Percentiles rank a stretch among this genome's conserved stretches.
phyloP scores from a whole-genome alignment of 2,329 filamentous ascomycete genomes.

The Ceratocystiopsis minuta region DNA sequence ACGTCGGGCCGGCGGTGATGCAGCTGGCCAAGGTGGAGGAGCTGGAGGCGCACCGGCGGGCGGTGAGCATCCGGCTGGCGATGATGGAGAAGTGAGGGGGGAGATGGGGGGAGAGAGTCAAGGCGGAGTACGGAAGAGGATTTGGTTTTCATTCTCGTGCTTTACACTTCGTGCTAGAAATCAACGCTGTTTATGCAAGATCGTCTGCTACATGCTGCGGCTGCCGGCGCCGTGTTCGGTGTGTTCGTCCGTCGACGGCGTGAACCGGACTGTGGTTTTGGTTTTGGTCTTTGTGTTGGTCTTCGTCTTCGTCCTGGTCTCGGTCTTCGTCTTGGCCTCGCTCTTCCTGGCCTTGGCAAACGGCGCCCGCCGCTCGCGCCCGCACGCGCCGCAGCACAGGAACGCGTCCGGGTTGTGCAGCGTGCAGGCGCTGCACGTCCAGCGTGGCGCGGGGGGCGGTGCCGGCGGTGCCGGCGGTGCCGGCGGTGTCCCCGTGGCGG shows the following conservation, averaged over 20 bases:
- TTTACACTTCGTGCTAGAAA: no score
- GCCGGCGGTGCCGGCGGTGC: background rate
- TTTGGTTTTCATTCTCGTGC: background rate
- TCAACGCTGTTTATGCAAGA: no score
- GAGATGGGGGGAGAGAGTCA: no score
- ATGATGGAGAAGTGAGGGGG: constrained; percentile 1
- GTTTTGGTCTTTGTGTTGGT: constrained; percentile 1
- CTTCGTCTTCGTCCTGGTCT: background rate
- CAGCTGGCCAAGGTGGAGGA: constrained; percentile 87
- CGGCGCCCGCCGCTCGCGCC: constrained; percentile 18
- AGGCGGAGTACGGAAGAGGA: no score
- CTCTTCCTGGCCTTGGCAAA: no score
- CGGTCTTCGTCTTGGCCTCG: background rate
- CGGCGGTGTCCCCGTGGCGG: constrained; percentile 28
- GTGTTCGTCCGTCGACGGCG: constrained; percentile 4
- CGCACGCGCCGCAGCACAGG: constrained; percentile 39
- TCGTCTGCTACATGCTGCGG: no score
- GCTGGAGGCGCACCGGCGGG: constrained; percentile 78
- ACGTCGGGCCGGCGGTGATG: constrained; percentile 83
- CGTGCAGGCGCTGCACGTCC: constrained; percentile 39
- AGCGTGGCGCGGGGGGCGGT: constrained; percentile 12
- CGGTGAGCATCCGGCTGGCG: constrained; percentile 64
- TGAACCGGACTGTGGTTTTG: constrained; percentile 1
- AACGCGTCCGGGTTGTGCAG: constrained; percentile 33
- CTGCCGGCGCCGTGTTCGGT: no score